phyloP scores from a whole-genome alignment of 768 basidiomycete genomes.

The Leccinum subtestaceum region DNA sequence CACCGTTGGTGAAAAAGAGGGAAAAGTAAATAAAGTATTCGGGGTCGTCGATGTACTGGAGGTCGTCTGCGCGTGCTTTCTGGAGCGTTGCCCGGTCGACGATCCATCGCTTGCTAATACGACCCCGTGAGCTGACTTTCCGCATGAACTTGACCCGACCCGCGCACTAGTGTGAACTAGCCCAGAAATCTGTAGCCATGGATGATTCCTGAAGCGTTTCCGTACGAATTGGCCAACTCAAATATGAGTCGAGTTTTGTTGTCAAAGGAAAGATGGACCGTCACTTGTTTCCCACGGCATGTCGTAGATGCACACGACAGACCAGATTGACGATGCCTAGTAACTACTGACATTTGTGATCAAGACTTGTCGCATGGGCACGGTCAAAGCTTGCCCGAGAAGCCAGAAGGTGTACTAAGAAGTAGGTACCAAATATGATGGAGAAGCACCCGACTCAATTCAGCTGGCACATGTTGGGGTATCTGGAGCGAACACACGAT shows the following conservation, averaged over 20 bases:
- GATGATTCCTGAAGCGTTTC: not conserved
- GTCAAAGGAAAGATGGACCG: not conserved
- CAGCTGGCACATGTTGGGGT: constrained; percentile 26
- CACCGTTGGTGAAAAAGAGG: constrained; percentile 88
- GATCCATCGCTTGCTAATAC: constrained; percentile 83
- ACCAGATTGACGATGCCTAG: too few relatives aligned
- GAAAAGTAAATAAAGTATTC: constrained; percentile 77
- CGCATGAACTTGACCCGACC: constrained; percentile 9
- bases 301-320: too few relatives aligned
- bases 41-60: constrained; percentile 73
- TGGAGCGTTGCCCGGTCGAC: constrained; percentile 75
- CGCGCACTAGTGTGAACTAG: constrained; percentile 82
- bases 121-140: constrained; percentile 16
- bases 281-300: not conserved
- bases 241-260: not conserved
- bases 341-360: too few relatives aligned
- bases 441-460: constrained; percentile 26
- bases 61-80: constrained; percentile 74
- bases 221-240: too few relatives aligned
- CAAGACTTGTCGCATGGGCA: not conserved
- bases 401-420: not conserved
- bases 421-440: constrained; percentile 17
- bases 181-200: constrained; percentile 93
- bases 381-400: constrained; percentile 18
- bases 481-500: constrained; percentile 14